Evolutionary conservation across 75 land plant species (phyloP).

Genomic region (Azolla pinnata): DNA sequence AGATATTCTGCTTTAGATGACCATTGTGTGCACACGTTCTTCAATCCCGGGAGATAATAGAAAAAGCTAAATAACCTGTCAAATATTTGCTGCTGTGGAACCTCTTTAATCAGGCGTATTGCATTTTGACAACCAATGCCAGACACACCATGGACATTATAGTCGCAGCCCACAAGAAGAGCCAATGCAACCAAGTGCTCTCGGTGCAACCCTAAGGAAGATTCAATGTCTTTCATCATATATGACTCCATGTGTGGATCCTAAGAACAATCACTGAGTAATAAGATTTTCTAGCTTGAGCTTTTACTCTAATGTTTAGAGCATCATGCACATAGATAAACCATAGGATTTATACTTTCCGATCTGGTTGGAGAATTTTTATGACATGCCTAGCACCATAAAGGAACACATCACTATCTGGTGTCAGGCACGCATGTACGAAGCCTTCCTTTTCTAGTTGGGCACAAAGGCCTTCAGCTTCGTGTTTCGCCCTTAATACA

Average conservation of each 20-base stretch:
- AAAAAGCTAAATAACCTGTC: conserved; percentile 43
- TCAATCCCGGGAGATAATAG: too few species aligned
- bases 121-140: conserved; percentile 72
- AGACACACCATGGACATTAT: conserved; percentile 46
- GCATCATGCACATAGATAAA: too few species aligned
- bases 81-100: conserved; percentile 49
- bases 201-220: conserved; percentile 47
- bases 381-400: conserved; percentile 76
- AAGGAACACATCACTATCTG: conserved; percentile 82
- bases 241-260: conserved; percentile 68
- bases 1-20: too few species aligned
- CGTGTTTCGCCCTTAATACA: conserved; percentile 52
- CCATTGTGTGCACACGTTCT: too few species aligned
- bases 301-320: neutral
- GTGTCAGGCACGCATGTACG: conserved; percentile 85
- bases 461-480: conserved; percentile 90
- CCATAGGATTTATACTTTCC: too few species aligned
- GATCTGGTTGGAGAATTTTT: conserved; percentile 42
- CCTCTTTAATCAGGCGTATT: conserved; percentile 45
- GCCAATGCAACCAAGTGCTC: conserved; percentile 68
- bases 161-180: conserved; percentile 71
- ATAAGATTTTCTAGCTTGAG: neutral
- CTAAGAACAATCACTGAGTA: conserved; percentile 15
- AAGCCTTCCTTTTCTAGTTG: conserved; percentile 57
- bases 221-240: conserved; percentile 53